Conservation (phyloP, 805 yeast genomes). For the Barnettozyma californica region DNA sequence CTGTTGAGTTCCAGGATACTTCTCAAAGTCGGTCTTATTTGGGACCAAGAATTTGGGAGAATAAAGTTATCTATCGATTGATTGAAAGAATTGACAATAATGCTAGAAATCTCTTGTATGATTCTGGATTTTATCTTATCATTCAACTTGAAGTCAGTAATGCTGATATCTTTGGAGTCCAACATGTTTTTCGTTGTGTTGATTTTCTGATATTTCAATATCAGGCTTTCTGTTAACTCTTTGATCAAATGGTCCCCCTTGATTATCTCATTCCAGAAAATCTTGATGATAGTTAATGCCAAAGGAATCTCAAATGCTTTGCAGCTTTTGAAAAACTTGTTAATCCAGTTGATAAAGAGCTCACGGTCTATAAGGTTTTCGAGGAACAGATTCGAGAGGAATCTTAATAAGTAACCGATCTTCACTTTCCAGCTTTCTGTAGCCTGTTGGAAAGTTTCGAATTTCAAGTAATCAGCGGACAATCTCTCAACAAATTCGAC, state of each 20-base stretch:
- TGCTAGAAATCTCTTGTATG: conserved; percentile 20
- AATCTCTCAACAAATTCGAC: conserved; percentile 46
- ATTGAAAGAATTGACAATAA: conserved; percentile 28
- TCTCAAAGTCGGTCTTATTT: conserved; percentile 43
- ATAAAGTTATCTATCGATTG: conserved; percentile 50
- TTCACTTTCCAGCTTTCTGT: conserved; percentile 46
- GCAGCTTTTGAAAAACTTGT: conserved; percentile 43
- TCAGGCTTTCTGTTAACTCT: conserved; percentile 55
- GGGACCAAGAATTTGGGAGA: conserved; percentile 57
- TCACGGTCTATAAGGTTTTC: conserved; percentile 62
- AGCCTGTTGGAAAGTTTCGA: conserved; percentile 24
- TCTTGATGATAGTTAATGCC: conserved; percentile 47
- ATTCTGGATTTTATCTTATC: conserved; percentile 27
- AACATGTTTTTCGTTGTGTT: conserved; percentile 28
- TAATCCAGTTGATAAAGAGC: conserved; percentile 58
- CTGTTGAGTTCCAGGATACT: conserved; percentile 32
- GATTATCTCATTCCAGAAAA: conserved; percentile 69
- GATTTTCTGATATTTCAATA: conserved; percentile 41
- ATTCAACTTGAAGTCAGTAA: conserved; percentile 32
- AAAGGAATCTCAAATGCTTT: conserved; percentile 40
- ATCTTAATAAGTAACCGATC: conserved; percentile 54
- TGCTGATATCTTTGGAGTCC: conserved; percentile 30
- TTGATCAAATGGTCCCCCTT: conserved; percentile 54
- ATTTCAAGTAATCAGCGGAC: conserved; percentile 28
- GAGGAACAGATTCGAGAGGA: conserved; percentile 60